Base-by-base conservation (phyloP, 345 rosid species). In the Nasturtium officinale region DNA sequence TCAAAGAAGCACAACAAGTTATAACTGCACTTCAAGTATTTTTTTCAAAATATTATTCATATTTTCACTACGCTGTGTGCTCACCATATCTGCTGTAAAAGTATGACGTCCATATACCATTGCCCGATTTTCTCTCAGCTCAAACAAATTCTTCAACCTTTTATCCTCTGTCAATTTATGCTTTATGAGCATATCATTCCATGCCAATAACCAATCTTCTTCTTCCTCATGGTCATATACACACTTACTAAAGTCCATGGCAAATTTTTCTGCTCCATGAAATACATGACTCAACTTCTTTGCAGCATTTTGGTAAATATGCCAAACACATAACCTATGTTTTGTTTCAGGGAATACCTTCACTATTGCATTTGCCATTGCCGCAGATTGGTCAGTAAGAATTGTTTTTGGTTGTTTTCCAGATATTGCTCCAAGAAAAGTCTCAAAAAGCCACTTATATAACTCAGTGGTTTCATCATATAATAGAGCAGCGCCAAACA, bases 141-240 rank as follows among this genome's bases (percentile, higher is more conserved):
- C 56, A 52, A 52, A 52, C 16, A 25, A 5, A 52, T 11, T 23
- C 5, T 52, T 52, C 32, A 52, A 52, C 32, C 30, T 21, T 51
- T 23, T 51, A 51, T 51, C 1, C 8, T 51, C 30, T 11, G 16
- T 21, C 16, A 52, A 52, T 23, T 23, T 23, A 23, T 23, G 25
- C 1, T 23, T 23, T 23, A 1, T 23, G 25, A 23, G 25, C 67
- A 62, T 45, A 8, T 28, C 13, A 62, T 4, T 28, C 54, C 38
- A 62, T 17, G 67, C 38, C 3, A n/a, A 26, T 62, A 62, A 23
- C 67, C 54, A 62, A 4, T 62, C 25, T 62, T 16, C 40, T 43
- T 62, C 40, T n/a, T 45, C 35, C 40, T 45, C 53, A 10, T 62
- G 67, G 54, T 62, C 53, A 62, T 45, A 62, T 62, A 45, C 54